phyloP scores from a whole-genome alignment of 2,329 filamentous ascomycete genomes.

The Fusarium keratoplasticum region DNA sequence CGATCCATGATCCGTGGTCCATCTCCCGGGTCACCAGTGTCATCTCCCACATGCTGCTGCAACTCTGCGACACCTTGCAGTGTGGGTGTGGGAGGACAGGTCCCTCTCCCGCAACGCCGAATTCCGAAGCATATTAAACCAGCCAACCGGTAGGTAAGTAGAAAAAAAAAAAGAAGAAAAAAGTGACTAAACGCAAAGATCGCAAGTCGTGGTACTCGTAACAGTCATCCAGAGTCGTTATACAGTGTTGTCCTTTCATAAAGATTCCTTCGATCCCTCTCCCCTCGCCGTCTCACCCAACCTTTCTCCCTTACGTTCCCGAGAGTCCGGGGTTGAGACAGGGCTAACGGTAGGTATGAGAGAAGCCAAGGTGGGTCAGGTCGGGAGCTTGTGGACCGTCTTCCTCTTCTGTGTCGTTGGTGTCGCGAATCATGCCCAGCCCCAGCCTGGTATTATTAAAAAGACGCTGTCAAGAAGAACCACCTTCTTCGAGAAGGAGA shows the following conservation, averaged over 20 bases:
- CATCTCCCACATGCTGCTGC: slow-evolving; percentile 26
- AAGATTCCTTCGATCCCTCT: background rate
- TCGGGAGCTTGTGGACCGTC: slow-evolving; percentile 6
- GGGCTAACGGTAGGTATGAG: background rate
- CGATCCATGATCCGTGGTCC: slow-evolving; percentile 29
- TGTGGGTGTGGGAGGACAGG: slow-evolving; percentile 1
- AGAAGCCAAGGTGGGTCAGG: slow-evolving; percentile 6
- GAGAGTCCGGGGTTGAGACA: slow-evolving; percentile 7
- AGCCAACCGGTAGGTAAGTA: slow-evolving; percentile 30
- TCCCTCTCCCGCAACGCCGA: slow-evolving; percentile 40
- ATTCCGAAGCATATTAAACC: slow-evolving; percentile 43
- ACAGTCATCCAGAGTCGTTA: slow-evolving; percentile 46
- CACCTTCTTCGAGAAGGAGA: slow-evolving; percentile 15
- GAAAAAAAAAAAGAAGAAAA: slow-evolving; percentile 13
- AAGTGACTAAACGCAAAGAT: slow-evolving; percentile 34
- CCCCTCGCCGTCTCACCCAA: slow-evolving; percentile 3
- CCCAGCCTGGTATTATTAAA: slow-evolving; percentile 39
- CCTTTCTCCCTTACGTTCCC: background rate
- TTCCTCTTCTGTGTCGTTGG: slow-evolving; percentile 21
- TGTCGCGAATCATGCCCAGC: slow-evolving; percentile 20
- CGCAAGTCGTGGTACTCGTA: slow-evolving; percentile 43
- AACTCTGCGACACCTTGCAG: slow-evolving; percentile 15
- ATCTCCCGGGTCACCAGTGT: slow-evolving; percentile 31
- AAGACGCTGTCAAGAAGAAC: slow-evolving; percentile 27
- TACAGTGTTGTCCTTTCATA: slow-evolving; percentile 32